Evolutionary conservation across 176 grass and related monocot genomes (phyloP).

Genomic region (Cocos nucifera): DNA sequence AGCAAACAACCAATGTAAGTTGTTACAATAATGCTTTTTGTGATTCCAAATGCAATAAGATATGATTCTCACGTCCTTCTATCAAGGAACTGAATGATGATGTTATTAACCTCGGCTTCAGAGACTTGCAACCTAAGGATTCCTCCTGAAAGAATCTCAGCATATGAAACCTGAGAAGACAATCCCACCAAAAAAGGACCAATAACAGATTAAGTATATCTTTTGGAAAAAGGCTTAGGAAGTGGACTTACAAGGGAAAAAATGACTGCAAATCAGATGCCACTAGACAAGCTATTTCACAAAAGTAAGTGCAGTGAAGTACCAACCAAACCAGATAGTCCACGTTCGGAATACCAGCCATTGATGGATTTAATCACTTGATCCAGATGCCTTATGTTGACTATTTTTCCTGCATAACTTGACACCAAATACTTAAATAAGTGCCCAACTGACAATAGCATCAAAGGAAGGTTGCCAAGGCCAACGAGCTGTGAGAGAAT

Average conservation of each 20-base stretch:
- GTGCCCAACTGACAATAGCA: not conserved
- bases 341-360: slow-evolving; percentile 72
- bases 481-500: no score
- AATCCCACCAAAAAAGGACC: not conserved
- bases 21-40: slow-evolving; percentile 10
- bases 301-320: not conserved
- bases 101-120: slow-evolving; percentile 86
- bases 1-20: slow-evolving; percentile 15
- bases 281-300: not conserved
- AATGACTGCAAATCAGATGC: not conserved
- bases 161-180: slow-evolving; percentile 59
- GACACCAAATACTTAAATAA: slow-evolving; percentile 31
- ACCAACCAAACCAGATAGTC: slow-evolving; percentile 76
- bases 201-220: no score
- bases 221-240: no score
- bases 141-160: slow-evolving; percentile 93
- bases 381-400: slow-evolving; percentile 90
- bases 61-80: slow-evolving; percentile 64
- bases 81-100: slow-evolving; percentile 82
- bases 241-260: not conserved
- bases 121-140: slow-evolving; percentile 76
- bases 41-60: slow-evolving; percentile 15
- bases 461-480: not conserved
- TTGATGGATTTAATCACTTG: slow-evolving; percentile 79
- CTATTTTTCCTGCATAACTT: slow-evolving; percentile 82